Evolutionary conservation across 2,329 filamentous ascomycete genomes (phyloP).

Genomic region (Clonostachys byssicola): DNA sequence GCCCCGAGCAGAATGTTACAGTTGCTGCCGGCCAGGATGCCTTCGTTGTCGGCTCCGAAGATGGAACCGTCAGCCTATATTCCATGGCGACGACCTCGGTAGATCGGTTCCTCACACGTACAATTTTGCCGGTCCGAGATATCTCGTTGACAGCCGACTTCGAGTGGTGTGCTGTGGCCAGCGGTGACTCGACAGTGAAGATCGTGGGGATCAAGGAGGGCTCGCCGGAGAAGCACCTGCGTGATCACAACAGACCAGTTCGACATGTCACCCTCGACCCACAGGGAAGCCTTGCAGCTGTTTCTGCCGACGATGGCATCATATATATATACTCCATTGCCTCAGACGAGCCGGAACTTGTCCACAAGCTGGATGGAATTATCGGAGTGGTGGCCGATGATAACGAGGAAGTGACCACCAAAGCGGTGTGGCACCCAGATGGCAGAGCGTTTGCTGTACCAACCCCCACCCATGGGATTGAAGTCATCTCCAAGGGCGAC

Average conservation of each 20-base stretch:
- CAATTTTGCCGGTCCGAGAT: constrained; percentile 82
- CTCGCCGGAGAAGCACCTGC: constrained; percentile 69
- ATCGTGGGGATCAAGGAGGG: constrained; percentile 81
- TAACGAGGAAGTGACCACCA: constrained; percentile 68
- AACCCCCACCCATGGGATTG: constrained; percentile 77
- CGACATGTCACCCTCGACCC: constrained; percentile 90
- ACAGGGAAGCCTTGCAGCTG: constrained; percentile 67
- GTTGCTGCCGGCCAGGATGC: constrained; percentile 74
- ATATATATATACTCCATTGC: constrained; percentile 86
- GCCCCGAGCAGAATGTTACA: constrained; percentile 78
- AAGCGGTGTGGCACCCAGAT: constrained; percentile 88
- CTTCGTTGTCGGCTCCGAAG: constrained; percentile 87
- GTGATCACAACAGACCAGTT: constrained; percentile 81
- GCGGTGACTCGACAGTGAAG: constrained; percentile 90
- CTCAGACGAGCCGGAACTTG: constrained; percentile 72
- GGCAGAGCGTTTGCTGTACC: constrained; percentile 85
- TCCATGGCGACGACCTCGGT: constrained; percentile 71
- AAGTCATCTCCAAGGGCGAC: constrained; percentile 82
- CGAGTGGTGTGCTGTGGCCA: constrained; percentile 91
- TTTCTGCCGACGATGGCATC: constrained; percentile 85
- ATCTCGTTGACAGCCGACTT: constrained; percentile 77
- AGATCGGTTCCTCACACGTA: constrained; percentile 78
- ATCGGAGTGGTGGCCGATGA: constrained; percentile 70
- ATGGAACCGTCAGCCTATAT: constrained; percentile 94
- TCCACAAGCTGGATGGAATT: constrained; percentile 80